Percentiles rank a stretch among this genome's conserved stretches.
Evolutionary conservation across 352 stramenopile species (phyloP).

Genomic region (Phytophthora citrophthora): DNA sequence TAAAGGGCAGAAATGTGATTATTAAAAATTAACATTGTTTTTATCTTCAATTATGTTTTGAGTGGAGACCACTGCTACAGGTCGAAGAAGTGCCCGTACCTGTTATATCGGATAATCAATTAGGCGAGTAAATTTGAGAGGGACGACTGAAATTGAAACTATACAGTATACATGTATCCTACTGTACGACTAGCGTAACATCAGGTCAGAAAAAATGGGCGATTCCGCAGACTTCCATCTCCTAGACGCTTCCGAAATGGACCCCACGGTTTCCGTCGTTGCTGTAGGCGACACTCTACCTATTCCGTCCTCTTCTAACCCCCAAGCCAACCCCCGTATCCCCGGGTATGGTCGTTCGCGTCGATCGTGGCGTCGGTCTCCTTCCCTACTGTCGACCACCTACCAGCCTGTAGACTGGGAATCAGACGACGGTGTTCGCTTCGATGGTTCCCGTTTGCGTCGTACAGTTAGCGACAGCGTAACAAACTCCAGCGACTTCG

Average conservation of each 20-base stretch:
- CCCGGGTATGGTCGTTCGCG: background rate
- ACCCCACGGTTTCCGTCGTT: slow-evolving; percentile 22
- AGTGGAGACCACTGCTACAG: too few relatives aligned
- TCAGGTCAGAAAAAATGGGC: slow-evolving; percentile 4
- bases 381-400: slow-evolving; percentile 25
- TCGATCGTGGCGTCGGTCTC: slow-evolving; percentile 18
- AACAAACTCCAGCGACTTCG: slow-evolving; percentile 7
- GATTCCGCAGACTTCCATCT: slow-evolving; percentile 5
- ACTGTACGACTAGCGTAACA: too few relatives aligned
- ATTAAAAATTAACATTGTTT: too few relatives aligned
- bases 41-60: too few relatives aligned
- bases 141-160: too few relatives aligned
- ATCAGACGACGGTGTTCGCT: slow-evolving; percentile 34
- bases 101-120: too few relatives aligned
- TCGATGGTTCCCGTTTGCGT: slow-evolving; percentile 23
- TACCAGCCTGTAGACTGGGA: slow-evolving; percentile 38
- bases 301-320: background rate
- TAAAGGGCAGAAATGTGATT: too few relatives aligned
- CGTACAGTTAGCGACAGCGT: slow-evolving; percentile 23
- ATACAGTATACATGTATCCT: too few relatives aligned
- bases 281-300: slow-evolving; percentile 3
- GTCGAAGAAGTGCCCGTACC: too few relatives aligned
- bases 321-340: background rate
- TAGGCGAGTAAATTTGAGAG: too few relatives aligned
- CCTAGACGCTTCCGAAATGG: slow-evolving; percentile 1